A percentile compares a stretch with the other conserved stretches of the same genome.
Conservation (phyloP, 1,284 basidiomycete genomes). For the Microbotryomycetes sp. region DNA sequence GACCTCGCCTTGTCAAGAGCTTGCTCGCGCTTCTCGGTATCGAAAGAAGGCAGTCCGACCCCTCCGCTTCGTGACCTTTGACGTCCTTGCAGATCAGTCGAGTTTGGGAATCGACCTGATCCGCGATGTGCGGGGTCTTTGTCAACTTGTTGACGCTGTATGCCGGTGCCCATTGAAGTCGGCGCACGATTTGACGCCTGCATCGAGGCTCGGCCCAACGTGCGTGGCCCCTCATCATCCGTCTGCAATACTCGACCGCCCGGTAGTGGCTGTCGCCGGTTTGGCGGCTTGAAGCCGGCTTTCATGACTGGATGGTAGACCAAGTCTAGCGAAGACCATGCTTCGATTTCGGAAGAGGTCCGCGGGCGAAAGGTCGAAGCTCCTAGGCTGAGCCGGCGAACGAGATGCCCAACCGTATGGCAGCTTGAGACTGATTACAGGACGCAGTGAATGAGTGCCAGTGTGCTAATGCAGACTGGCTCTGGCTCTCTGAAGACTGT, state of each 20-base stretch:
- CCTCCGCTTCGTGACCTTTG: not conserved
- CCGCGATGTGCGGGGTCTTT: no score
- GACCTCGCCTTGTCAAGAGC: not conserved
- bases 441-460: no score
- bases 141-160: not conserved
- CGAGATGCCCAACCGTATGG: no score
- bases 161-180: not conserved
- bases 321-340: no score
- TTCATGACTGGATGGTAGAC: no score
- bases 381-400: no score
- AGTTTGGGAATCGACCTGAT: not conserved
- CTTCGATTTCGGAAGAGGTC: no score
- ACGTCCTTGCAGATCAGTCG: not conserved
- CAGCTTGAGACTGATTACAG: no score
- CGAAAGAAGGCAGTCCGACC: not conserved
- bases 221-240: not conserved
- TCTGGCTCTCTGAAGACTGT: no score
- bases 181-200: not conserved
- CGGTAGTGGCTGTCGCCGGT: not conserved
- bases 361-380: no score
- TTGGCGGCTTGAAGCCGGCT: not conserved
- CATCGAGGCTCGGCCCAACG: not conserved
- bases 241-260: not conserved
- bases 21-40: not conserved
- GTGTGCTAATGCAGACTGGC: no score